phyloP scores from a whole-genome alignment of 208 protist species.

The Leptomonas seymouri region DNA sequence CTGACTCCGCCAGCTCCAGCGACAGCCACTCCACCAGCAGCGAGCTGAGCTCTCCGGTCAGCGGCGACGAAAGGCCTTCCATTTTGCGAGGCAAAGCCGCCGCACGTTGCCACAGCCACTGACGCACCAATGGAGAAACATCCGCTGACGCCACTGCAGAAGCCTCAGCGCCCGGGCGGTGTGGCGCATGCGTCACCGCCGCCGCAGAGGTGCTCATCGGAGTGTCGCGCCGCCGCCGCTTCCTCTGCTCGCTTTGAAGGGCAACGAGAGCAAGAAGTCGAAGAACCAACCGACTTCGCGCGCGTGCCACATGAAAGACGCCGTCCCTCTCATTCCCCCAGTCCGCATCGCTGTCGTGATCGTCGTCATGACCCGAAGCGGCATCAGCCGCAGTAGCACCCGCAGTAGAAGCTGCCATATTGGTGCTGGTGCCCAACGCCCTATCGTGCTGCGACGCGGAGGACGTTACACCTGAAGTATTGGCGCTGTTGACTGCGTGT shows the following conservation, averaged over 20 bases:
- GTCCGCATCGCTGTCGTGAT: not conserved
- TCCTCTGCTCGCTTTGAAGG: not conserved
- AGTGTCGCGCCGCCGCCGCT: not conserved
- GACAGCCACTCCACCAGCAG: constrained; percentile 9
- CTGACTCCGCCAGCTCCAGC: not conserved
- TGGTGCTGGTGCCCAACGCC: not conserved
- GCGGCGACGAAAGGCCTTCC: too few species aligned
- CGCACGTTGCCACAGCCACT: constrained; percentile 33
- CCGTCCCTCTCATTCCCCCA: not conserved
- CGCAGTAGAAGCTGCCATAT: not conserved
- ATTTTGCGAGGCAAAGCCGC: too few species aligned
- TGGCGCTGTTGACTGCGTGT: not conserved
- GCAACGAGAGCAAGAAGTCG: constrained; percentile 21
- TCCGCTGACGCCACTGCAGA: not conserved
- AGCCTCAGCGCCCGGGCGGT: not conserved
- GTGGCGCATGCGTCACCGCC: not conserved
- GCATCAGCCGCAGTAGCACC: not conserved
- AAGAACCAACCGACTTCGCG: constrained; percentile 20
- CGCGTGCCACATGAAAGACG: constrained; percentile 1
- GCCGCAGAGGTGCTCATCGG: too few species aligned
- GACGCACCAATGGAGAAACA: constrained; percentile 1
- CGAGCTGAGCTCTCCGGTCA: constrained; percentile 7
- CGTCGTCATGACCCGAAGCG: not conserved
- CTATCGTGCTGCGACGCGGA: not conserved
- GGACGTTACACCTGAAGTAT: not conserved